A percentile compares a stretch with the other conserved stretches of the same genome.
These are phyloP conservation scores for Nannochloropsis granulata DNA, from an alignment of 108 stramenopile genomes.

Conservation along the genomic window DNA sequence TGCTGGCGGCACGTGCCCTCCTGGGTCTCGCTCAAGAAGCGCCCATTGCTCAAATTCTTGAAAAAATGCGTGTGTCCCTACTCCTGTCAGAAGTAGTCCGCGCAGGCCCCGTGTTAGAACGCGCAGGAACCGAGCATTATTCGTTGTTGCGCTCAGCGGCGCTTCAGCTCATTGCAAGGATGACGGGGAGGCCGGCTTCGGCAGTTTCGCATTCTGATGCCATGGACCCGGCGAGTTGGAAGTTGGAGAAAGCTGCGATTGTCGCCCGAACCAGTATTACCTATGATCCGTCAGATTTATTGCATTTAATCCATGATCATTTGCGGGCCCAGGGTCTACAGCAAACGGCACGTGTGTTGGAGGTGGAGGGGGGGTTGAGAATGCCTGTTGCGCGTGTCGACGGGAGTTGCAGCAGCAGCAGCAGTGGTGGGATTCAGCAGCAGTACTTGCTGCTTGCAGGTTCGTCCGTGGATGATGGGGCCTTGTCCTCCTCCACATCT, in stretches of 20 bases:
- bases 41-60: constrained; percentile 13
- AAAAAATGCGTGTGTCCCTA: constrained; percentile 12
- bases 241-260: constrained; percentile 6
- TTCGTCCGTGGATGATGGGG: too few relatives aligned
- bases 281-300: not conserved
- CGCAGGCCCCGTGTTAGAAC: constrained; percentile 5
- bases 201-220: not conserved
- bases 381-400: not conserved
- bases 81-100: constrained; percentile 9
- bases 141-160: constrained; percentile 1
- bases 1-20: constrained; percentile 9
- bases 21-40: constrained; percentile 17
- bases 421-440: too few relatives aligned
- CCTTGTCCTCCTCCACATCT: too few relatives aligned
- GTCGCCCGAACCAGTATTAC: constrained; percentile 12
- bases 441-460: too few relatives aligned
- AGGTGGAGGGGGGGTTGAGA: not conserved
- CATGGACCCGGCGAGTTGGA: constrained; percentile 8
- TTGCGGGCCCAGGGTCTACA: not conserved
- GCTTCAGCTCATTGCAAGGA: constrained; percentile 6
- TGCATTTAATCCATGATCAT: not conserved
- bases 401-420: too few relatives aligned
- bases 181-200: not conserved
- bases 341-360: not conserved
- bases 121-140: not conserved